Evolutionary conservation across 2,329 filamentous ascomycete species (phyloP).

Genomic region (Trichoderma sp.): DNA sequence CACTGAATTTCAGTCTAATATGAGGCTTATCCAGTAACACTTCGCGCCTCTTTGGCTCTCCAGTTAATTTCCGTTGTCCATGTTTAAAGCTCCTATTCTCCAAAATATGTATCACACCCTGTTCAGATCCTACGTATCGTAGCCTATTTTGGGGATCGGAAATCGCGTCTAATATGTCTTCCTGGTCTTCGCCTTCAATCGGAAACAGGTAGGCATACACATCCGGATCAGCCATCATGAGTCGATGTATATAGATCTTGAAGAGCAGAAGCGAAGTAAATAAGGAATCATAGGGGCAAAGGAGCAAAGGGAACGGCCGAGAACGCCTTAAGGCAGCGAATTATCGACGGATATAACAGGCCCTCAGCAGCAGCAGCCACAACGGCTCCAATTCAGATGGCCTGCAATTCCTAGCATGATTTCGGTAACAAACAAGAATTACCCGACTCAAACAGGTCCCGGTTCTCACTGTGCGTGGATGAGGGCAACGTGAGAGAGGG

Average conservation of each 20-base stretch:
- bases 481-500: not conserved
- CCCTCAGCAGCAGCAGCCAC: not conserved
- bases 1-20: not conserved
- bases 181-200: too few species aligned
- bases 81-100: too few species aligned
- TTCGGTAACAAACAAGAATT: not conserved
- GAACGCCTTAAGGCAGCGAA: not conserved
- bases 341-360: not conserved
- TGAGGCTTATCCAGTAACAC: not conserved
- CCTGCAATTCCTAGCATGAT: not conserved
- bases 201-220: not conserved
- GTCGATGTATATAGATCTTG: not conserved
- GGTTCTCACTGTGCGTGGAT: not conserved
- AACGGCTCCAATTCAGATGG: not conserved
- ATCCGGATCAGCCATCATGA: not conserved
- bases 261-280: too few species aligned
- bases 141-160: too few species aligned
- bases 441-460: not conserved
- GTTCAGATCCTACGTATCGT: too few species aligned
- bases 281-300: too few species aligned
- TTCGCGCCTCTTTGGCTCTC: not conserved
- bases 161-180: too few species aligned
- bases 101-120: too few species aligned
- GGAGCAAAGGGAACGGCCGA: not conserved
- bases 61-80: too few species aligned